Evolutionary conservation across 2,329 filamentous ascomycete genomes (phyloP), one percentile per base, ranked within the genome.

Genomic region (Aspergillus viridinutans): DNA sequence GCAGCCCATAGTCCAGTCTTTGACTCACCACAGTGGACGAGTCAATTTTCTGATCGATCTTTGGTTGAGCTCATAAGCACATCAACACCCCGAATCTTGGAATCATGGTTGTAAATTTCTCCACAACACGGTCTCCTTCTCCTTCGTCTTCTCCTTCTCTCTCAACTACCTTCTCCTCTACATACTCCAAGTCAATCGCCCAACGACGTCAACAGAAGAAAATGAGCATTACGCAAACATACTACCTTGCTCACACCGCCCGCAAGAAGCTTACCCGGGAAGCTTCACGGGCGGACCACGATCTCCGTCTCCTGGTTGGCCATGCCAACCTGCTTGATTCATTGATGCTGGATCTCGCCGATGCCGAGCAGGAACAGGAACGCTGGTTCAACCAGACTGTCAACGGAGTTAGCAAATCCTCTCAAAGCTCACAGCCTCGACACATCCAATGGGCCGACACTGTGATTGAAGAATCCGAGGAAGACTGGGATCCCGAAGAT

Each of bases 171-270:
- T 65, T 67, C 54, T 66, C 69, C 58, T 69, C 68, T 53, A 69
- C 74, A 28, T 72, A 75, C 64, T 76, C 77, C 38, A 67, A 79
- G 52, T 76, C 78, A 64, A 63, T 72, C 58, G 53, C 63, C 43
- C 67, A 72, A 40, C 65, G 68, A 21, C 71, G 68, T 29, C 78
- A 80, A 74, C 83, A 89, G 80, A 90, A 92, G 78, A 92, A 89
- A 80, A 97, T 97, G 94, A 95, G 90, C 75, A 89, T 97, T 80
- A 95, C 93, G 28, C 92, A 97, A 80, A 97, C 93, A 61, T 99
- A 97, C 88, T 96, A 91, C 81, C 89, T 97, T 69, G 94, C 94
- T 74, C 92, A 96, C 83, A 93, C 92, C 78, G 94, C 94, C 73
- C 87, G 94, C 76, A 89, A 88, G 69, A 99, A 99, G 91, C 92